Evolutionary conservation across 2,329 filamentous ascomycete genomes (phyloP), one percentile per base, ranked within the genome.

Genomic region (Penicillium sp.): DNA sequence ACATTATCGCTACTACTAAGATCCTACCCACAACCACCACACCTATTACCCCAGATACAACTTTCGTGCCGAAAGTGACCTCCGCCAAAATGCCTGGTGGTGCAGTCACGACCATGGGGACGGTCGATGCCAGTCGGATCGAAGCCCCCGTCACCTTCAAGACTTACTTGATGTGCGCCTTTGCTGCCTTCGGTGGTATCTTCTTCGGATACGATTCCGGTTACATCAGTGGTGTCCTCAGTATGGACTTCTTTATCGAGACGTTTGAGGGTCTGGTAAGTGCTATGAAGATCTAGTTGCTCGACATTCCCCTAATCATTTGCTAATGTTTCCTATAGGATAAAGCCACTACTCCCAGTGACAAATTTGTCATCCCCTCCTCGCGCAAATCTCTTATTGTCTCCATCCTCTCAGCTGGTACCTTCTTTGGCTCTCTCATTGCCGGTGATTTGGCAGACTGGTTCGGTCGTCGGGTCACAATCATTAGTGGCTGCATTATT

Each of bases 341-440:
- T 33, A 51, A 57, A 16, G 44, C 51, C 36, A 72, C 74, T 10
- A 71, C 69, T 7, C 55, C 63, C 48, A 63, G 63, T 51, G 61
- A 69, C 2, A 52, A 72, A 3, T 79, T 79, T 58, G 71, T 74
- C 18, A 61, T 84, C 19, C 73, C 78, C 3, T 75, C 80, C 9
- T 75, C 69, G 52, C 75, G 78, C 45, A 79, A 83, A 63, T 87
- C 84, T 18, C 77, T 88, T 47, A 87, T 92, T 69, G 86, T 86
- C 68, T 91, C 88, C 18, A 91, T 93, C 64, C 83, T 93, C 51
- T 92, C 90, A 31, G 84, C 81, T 69, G 84, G 86, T 73, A 91
- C 89, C 65, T 93, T 92, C 81, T 88, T 91, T 58, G 87, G 90
- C 71, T 87, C 90, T 52, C 68, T 93, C 62, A 85, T 91, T 58